Evolutionary conservation across 78 protist genomes (phyloP).

Genomic region (Dictyostelium discoideum): DNA sequence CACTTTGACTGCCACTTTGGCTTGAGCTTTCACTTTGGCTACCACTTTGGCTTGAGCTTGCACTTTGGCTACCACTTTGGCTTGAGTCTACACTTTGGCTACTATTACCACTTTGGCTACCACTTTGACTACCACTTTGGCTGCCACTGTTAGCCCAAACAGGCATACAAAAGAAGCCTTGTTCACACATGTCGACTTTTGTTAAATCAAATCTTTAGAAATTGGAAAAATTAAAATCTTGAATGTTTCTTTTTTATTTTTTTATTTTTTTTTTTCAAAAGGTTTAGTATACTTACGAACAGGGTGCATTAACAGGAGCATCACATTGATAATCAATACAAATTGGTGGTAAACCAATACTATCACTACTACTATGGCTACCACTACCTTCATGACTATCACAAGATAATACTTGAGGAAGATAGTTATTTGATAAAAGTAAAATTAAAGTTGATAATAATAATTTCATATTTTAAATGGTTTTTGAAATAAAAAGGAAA

Average conservation of each 20-base stretch:
- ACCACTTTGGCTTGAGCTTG: not conserved
- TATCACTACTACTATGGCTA: not conserved
- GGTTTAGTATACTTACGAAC: not conserved
- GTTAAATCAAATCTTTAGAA: not conserved
- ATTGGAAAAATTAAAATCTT: not conserved
- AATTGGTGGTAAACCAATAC: not conserved
- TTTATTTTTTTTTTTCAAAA: not conserved
- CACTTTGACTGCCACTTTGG: not conserved
- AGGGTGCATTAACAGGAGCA: not conserved
- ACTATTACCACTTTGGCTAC: not conserved
- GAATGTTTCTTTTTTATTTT: too few relatives aligned
- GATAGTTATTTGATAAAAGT: not conserved
- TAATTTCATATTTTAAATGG: not conserved
- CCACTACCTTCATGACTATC: not conserved
- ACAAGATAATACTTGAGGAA: not conserved
- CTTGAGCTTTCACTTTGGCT: not conserved
- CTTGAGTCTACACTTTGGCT: not conserved
- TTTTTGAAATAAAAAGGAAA: not conserved
- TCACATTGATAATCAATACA: slow-evolving; percentile 17
- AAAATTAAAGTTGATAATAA: slow-evolving; percentile 4
- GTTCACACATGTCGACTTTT: not conserved
- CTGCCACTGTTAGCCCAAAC: not conserved
- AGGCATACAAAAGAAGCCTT: not conserved
- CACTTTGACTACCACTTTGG: not conserved
- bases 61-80: not conserved